Conservation (phyloP, 305 asterid species). For the Rubia peregrina region DNA sequence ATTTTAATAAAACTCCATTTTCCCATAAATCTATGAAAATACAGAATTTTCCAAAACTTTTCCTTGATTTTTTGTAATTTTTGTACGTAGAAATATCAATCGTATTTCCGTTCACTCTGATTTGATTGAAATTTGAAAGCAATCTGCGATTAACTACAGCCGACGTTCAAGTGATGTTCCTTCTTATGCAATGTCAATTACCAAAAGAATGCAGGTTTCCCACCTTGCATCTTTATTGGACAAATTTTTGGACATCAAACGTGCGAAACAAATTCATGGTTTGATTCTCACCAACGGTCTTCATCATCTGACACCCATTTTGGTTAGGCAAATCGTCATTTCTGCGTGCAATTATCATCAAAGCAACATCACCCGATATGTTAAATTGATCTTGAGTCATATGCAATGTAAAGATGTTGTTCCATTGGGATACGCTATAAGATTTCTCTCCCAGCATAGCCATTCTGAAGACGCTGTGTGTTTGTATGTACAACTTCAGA, state of each 20-base stretch:
- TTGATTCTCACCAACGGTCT: slow-evolving; percentile 38
- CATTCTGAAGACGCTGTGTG: slow-evolving; percentile 47
- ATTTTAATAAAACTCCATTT: no score
- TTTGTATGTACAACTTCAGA: slow-evolving; percentile 42
- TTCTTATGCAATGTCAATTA: neutral
- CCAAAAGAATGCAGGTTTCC: slow-evolving; percentile 9
- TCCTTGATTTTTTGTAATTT: no score
- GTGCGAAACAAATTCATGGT: slow-evolving; percentile 32
- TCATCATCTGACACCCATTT: slow-evolving; percentile 33
- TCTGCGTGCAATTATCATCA: slow-evolving; percentile 26
- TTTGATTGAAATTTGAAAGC: no score
- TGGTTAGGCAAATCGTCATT: slow-evolving; percentile 38
- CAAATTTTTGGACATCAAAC: slow-evolving; percentile 12
- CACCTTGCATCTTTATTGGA: slow-evolving; percentile 5
- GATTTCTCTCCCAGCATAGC: slow-evolving; percentile 54
- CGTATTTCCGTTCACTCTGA: no score
- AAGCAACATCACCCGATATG: slow-evolving; percentile 26
- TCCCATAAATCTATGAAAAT: no score
- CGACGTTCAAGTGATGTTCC: neutral
- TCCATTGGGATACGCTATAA: slow-evolving; percentile 43
- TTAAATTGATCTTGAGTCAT: slow-evolving; percentile 30
- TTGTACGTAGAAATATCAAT: no score
- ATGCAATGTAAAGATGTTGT: slow-evolving; percentile 33
- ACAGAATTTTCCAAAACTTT: no score
- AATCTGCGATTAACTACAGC: no score